A percentile compares a stretch with the other conserved stretches of the same genome.
These are phyloP conservation scores for Rhamnella rubrinervis DNA, from an alignment of 331 rosid genomes.

Conservation along the genomic window DNA sequence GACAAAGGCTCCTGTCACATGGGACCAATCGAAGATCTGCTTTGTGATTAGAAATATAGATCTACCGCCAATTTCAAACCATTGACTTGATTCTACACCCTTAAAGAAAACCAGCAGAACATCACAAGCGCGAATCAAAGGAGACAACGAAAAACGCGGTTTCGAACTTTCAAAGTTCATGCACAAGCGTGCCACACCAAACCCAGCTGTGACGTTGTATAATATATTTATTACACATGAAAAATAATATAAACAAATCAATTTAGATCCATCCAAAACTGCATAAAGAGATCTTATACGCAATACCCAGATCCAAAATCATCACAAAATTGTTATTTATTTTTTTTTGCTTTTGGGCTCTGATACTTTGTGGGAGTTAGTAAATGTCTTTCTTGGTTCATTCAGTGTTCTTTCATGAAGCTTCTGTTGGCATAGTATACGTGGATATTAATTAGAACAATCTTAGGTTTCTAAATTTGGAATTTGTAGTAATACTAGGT, in stretches of 20 bases:
- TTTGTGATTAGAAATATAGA: too few species aligned
- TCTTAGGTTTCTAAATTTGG: constrained; percentile 41
- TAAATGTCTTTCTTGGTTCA: background rate
- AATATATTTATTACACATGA: constrained; percentile 16
- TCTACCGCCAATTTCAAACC: too few species aligned
- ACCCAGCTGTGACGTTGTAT: constrained; percentile 57
- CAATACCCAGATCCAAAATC: constrained; percentile 34
- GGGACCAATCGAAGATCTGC: too few species aligned
- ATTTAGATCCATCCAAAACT: constrained; percentile 24
- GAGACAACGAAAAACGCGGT: constrained; percentile 47
- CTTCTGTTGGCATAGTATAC: constrained; percentile 22
- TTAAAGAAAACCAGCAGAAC: constrained; percentile 9
- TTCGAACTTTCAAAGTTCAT: constrained; percentile 43
- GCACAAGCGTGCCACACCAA: constrained; percentile 29
- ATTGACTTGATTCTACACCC: background rate
- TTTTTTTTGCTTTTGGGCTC: constrained; percentile 22
- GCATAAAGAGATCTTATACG: constrained; percentile 24
- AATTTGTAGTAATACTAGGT: constrained; percentile 16
- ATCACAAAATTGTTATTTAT: constrained; percentile 10
- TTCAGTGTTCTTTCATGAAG: constrained; percentile 35
- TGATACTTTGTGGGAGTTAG: constrained; percentile 9
- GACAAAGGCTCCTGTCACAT: too few species aligned
- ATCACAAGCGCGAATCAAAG: background rate
- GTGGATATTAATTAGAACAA: constrained; percentile 14
- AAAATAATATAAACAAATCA: constrained; percentile 12